phyloP scores from a whole-genome alignment of 345 rosid genomes.

The Salix arbutifolia region DNA sequence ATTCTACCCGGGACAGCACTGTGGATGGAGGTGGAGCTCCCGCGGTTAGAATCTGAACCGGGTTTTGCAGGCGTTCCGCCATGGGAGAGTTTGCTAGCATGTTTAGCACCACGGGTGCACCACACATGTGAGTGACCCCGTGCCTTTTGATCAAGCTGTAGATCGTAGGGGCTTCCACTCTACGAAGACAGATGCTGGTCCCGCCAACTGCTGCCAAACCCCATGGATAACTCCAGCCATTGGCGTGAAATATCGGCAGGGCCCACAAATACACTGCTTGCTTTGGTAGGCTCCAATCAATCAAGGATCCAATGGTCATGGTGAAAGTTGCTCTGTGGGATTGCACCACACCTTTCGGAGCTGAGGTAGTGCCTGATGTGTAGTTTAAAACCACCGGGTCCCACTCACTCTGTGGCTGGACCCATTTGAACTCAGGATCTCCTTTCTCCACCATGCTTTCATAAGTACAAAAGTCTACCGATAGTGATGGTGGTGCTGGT shows the following conservation, averaged over 20 bases:
- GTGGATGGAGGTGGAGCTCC: conserved; percentile 25
- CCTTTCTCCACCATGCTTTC: conserved; percentile 19
- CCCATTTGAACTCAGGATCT: conserved; percentile 19
- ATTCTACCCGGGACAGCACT: conserved; percentile 9
- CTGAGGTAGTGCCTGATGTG: conserved; percentile 28
- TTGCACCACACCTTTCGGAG: conserved; percentile 26
- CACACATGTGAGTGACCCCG: conserved; percentile 31
- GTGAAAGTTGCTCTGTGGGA: conserved; percentile 16
- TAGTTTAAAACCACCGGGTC: conserved; percentile 20
- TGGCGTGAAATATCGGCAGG: conserved; percentile 27
- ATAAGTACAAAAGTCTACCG: conserved; percentile 18
- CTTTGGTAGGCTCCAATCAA: conserved; percentile 19
- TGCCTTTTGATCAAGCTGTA: conserved; percentile 15
- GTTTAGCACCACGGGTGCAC: conserved; percentile 25
- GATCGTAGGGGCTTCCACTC: conserved; percentile 11
- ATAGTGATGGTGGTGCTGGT: not conserved
- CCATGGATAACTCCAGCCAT: conserved; percentile 28
- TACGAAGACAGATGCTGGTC: conserved; percentile 20
- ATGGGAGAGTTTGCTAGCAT: conserved; percentile 17
- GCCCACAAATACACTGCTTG: conserved; percentile 21
- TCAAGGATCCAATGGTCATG: not conserved
- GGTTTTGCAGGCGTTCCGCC: not conserved
- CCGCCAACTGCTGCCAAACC: conserved; percentile 23
- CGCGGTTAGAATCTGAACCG: conserved; percentile 14
- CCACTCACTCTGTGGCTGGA: conserved; percentile 22